phyloP scores from a whole-genome alignment of 116 monocot genomes.

The Cymodocea nodosa region DNA sequence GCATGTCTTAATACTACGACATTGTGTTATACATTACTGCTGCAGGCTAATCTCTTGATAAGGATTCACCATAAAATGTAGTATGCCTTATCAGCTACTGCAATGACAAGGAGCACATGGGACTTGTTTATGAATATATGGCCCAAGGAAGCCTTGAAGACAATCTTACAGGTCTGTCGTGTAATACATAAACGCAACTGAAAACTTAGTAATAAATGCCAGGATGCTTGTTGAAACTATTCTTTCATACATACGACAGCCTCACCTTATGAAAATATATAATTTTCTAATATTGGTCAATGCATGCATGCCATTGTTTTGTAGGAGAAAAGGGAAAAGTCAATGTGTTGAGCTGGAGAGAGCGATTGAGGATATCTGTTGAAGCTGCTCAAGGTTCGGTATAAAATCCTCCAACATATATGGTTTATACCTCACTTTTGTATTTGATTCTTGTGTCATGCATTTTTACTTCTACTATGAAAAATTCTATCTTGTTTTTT shows the following conservation, averaged over 20 bases:
- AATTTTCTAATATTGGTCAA: too few relatives aligned
- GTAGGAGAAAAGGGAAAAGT: conserved; percentile 7
- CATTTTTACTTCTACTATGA: neutral
- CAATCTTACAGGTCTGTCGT: neutral
- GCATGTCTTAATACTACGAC: neutral
- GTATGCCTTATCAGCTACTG: neutral
- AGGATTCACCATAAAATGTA: conserved; percentile 2
- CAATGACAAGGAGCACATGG: neutral
- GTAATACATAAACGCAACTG: too few relatives aligned
- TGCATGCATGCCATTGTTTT: neutral
- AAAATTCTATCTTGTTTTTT: too few relatives aligned
- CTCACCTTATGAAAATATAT: too few relatives aligned
- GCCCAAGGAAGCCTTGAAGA: conserved; percentile 2
- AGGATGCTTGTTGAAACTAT: too few relatives aligned
- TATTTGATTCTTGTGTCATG: neutral
- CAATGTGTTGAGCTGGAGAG: conserved; percentile 15
- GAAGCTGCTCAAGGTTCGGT: conserved; percentile 35
- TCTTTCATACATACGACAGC: neutral
- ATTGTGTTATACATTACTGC: neutral
- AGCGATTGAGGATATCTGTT: conserved; percentile 27
- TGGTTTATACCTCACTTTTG: neutral
- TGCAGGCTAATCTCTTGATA: conserved; percentile 6
- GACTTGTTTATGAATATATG: conserved; percentile 8
- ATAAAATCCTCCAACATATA: too few relatives aligned
- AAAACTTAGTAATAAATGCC: too few relatives aligned